Evolutionary conservation across 1,284 basidiomycete genomes (phyloP).

Genomic region (Peniophora sp.): DNA sequence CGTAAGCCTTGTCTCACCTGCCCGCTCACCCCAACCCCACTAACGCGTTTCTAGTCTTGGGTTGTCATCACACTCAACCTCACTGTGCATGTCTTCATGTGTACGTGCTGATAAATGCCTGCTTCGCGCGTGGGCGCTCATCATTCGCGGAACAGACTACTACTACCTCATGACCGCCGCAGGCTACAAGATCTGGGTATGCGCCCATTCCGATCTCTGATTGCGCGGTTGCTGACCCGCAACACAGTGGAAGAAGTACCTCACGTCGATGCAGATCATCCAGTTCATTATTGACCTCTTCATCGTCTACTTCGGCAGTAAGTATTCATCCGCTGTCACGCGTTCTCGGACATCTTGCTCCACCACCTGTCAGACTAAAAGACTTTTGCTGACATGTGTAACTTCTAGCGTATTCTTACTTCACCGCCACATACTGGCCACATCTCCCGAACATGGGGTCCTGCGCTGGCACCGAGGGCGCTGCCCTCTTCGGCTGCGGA

Average conservation of each 20-base stretch:
- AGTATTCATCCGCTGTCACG: slow-evolving; percentile 25
- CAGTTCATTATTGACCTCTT: slow-evolving; percentile 91
- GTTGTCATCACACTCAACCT: slow-evolving; percentile 92
- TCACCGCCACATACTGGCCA: slow-evolving; percentile 56
- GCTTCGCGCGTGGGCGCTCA: neutral
- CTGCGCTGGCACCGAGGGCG: slow-evolving; percentile 85
- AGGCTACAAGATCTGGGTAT: slow-evolving; percentile 90
- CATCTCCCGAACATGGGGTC: slow-evolving; percentile 64
- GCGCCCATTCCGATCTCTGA: slow-evolving; percentile 11
- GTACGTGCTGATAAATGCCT: slow-evolving; percentile 40
- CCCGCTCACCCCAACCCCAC: slow-evolving; percentile 5
- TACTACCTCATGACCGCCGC: slow-evolving; percentile 97
- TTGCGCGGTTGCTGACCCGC: neutral
- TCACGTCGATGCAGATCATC: slow-evolving; percentile 92
- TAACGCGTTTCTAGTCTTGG: slow-evolving; percentile 70
- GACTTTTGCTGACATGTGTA: slow-evolving; percentile 10
- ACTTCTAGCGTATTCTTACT: slow-evolving; percentile 74
- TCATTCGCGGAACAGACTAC: slow-evolving; percentile 68
- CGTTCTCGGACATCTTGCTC: too few relatives aligned
- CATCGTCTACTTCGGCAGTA: slow-evolving; percentile 90
- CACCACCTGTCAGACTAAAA: too few relatives aligned
- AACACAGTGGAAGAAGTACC: slow-evolving; percentile 88
- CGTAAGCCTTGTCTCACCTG: slow-evolving; percentile 28
- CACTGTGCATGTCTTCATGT: slow-evolving; percentile 96
- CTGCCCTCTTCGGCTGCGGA: slow-evolving; percentile 84